Evolutionary conservation across 129 eudicot species (phyloP).

Genomic region (Flaveria robusta): DNA sequence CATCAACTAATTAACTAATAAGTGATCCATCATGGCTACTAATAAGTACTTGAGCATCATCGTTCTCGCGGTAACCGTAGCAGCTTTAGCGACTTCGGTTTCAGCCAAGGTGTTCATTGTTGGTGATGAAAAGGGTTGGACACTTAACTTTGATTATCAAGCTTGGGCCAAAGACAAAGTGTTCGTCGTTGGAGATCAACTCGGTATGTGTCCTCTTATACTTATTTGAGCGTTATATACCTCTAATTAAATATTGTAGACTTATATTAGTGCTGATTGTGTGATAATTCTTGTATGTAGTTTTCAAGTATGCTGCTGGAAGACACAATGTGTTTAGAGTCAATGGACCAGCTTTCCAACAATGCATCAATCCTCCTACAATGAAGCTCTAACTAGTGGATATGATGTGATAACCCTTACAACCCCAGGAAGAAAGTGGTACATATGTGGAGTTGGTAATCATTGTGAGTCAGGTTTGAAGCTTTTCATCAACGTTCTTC

Average conservation of each 20-base stretch:
- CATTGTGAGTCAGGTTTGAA: constrained; percentile 32
- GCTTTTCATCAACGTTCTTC: constrained; percentile 33
- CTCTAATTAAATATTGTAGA: too few species aligned
- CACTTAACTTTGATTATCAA: constrained; percentile 28
- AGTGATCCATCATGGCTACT: constrained; percentile 17
- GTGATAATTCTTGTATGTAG: neutral
- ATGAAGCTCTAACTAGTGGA: constrained; percentile 42
- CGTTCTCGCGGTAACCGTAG: neutral
- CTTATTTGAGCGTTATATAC: too few species aligned
- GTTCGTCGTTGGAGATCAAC: constrained; percentile 39
- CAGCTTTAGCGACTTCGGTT: neutral
- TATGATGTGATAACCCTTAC: constrained; percentile 30
- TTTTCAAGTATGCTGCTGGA: constrained; percentile 30
- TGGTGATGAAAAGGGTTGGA: constrained; percentile 39
- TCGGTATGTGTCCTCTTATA: constrained; percentile 16
- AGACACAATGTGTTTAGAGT: constrained; percentile 28
- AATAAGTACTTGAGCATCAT: constrained; percentile 9
- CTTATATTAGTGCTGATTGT: too few species aligned
- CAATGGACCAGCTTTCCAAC: constrained; percentile 25
- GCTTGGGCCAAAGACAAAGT: constrained; percentile 42
- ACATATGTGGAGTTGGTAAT: constrained; percentile 44
- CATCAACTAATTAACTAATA: neutral
- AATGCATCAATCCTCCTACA: constrained; percentile 28
- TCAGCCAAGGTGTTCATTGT: constrained; percentile 20
- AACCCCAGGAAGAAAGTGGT: constrained; percentile 45